Base-by-base conservation (phyloP, 176 grass and related monocot genomes). In the Aechmea fasciata region DNA sequence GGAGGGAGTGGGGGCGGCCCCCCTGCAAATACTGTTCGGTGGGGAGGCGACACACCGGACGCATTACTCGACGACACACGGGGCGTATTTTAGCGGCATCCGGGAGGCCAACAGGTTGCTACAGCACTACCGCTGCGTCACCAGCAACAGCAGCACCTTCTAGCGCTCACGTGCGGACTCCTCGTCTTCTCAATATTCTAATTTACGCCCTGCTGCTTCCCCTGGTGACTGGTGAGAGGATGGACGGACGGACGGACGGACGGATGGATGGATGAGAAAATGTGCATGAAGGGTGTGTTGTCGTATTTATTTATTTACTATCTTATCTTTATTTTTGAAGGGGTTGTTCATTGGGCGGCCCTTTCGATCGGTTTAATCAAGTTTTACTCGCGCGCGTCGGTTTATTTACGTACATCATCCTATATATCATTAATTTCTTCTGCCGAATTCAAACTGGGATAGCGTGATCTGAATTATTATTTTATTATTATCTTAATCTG, bases 1-100 rank as follows among this genome's bases (percentile, higher is more conserved):
- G 13, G 51, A 14, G 5, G 50, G n/a, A 1, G 78, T 17, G 0
- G 63, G 23, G 19, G 23, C 11, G 29, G 15, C 71, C 67, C 51
- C 79, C 41, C 74, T 53, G 17, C 78, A 85, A 51, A 50, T 96
- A 14, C 66, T 96, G 55, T 96, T 92, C 83, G 88, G 81, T 25
- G 92, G 92, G 69, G 92, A 96, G 81, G 92, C 92, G 64, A 96
- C 92, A 24, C 92, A 96, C 73, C 77, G 88, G 67, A 83, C 75
- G 70, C 88, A 89, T 65, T 96, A 92, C 64, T 96, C 92, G 11
- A 96, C 88, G 13, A 89, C 85, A 23, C 88, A 96, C 78, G 92
- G 85, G 1, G 88, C 92, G 63, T 92, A 89, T 85, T 70, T 82
- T 28, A 96, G 92, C 51, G 92, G 92, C 55, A 66, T 87, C 11